These are phyloP conservation scores for Heracleum sosnowskyi DNA, from an alignment of 129 eudicot genomes.

Conservation along the genomic window DNA sequence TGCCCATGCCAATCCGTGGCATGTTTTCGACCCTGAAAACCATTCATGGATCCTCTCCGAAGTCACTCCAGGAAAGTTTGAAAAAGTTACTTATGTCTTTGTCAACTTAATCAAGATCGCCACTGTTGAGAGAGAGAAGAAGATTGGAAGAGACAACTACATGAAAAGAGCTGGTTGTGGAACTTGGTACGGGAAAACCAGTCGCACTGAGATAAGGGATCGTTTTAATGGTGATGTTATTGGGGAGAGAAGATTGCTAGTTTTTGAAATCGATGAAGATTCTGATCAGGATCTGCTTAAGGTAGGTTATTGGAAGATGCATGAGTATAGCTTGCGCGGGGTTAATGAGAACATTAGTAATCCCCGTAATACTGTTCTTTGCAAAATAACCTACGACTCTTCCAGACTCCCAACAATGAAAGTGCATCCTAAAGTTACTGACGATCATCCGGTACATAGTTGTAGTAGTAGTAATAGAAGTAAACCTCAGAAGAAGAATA, in stretches of 20 bases:
- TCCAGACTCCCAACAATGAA: not conserved
- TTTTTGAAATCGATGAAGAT: not conserved
- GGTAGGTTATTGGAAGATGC: not conserved
- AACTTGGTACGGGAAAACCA: not conserved
- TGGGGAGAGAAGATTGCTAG: not conserved
- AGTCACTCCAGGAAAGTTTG: not conserved
- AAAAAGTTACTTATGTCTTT: not conserved
- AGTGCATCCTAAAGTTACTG: too few relatives aligned
- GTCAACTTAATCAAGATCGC: not conserved
- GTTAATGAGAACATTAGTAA: too few relatives aligned
- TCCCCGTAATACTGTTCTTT: not conserved
- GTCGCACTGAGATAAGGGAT: not conserved
- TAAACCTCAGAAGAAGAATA: not conserved
- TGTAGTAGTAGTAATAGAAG: too few relatives aligned
- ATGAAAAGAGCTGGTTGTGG: not conserved
- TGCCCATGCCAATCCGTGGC: not conserved
- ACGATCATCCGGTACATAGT: not conserved
- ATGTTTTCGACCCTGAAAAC: not conserved
- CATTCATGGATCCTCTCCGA: not conserved
- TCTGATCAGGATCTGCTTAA: not conserved
- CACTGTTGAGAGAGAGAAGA: not conserved
- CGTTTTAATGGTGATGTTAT: not conserved
- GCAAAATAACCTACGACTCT: not conserved
- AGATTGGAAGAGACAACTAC: not conserved
- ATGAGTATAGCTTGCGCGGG: not conserved